Base-by-base conservation (phyloP, 1,284 basidiomycete species). In the Ganoderma sp. region DNA sequence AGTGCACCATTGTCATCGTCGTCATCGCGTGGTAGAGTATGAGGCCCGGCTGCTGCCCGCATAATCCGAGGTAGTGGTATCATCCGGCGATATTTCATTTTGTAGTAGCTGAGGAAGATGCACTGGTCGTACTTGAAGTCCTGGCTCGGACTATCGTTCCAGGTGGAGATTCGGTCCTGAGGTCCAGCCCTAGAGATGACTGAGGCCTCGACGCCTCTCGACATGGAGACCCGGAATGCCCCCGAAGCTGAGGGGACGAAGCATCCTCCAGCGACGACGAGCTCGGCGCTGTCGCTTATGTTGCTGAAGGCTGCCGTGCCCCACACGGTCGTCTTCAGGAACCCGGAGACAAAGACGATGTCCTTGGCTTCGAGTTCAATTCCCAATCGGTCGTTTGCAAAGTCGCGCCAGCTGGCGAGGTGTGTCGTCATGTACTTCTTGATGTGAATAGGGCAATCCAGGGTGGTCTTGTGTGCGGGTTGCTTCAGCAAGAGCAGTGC, bases 261-360 rank as follows among this genome's bases (percentile, higher is more conserved):
- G 39, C 65, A 57, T 6, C 66, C 61, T 17, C 66, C 61, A 0
- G 28, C 12, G 42, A 67, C 45, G 41, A 50, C 2, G 2, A 67
- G 45, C 37, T 63, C 61, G 7, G 43, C 22, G 12, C 22, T 52
- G 4, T 61, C 54, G 19, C 45, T 60, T 37, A 15, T 52, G 43
- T 22, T 22, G 25, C 28, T 17, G 28, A 67, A 60, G 15, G 73
- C 66, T 1, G 68, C 69, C 19, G 64, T 66, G 3, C 67, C 66
- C 71, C 71, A 74, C 5, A 65, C 65, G 6, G 68, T 61, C n/a
- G 71, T 71, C 59, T 74, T 74, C 7, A 65, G 64, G 32, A 63
- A 52, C 5, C 71, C 71, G 15, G 68, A 67, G n/a, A 71, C 66
- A 34, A 74, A 65, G 52, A 74, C 59, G 57, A 74, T 67, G 32